Conservation (phyloP, 83 land plant genomes). For the Thuja plicata region DNA sequence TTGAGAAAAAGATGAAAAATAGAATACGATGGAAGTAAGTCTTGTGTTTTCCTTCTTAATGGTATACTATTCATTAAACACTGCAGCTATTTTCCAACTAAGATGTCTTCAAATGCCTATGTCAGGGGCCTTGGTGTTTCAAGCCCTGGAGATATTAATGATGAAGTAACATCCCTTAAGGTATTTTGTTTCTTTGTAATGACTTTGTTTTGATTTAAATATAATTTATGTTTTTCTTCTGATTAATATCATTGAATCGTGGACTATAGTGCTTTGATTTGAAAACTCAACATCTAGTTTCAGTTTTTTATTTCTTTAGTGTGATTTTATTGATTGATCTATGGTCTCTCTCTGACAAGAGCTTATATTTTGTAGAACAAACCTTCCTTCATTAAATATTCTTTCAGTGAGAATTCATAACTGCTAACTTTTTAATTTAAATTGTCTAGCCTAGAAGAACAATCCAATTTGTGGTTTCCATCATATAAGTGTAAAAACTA, state of each 20-base stretch:
- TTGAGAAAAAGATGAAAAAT: slow-evolving; percentile 92
- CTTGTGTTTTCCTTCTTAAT: background rate
- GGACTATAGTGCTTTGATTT: background rate
- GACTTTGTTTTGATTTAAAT: slow-evolving; percentile 1
- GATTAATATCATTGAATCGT: too few species aligned
- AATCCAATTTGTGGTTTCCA: too few species aligned
- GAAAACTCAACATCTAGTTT: background rate
- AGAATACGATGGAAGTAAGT: slow-evolving; percentile 90
- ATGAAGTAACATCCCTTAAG: slow-evolving; percentile 57
- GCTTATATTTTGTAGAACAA: background rate
- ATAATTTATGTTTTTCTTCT: background rate
- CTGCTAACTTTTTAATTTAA: too few species aligned
- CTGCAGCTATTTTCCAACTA: background rate
- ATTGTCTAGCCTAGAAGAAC: too few species aligned
- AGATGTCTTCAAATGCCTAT: background rate
- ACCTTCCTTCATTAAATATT: background rate
- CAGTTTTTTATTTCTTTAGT: background rate
- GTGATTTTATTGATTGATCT: background rate
- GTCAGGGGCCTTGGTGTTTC: slow-evolving; percentile 77
- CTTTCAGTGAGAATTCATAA: background rate
- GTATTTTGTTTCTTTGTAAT: slow-evolving; percentile 22
- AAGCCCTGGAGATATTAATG: slow-evolving; percentile 48
- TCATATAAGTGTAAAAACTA: too few species aligned
- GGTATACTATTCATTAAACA: background rate
- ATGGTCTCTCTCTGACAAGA: background rate